A percentile compares a stretch with the other conserved stretches of the same genome.
phyloP scores from a whole-genome alignment of 2,329 filamentous ascomycete genomes.

The Aspergillus sp. region DNA sequence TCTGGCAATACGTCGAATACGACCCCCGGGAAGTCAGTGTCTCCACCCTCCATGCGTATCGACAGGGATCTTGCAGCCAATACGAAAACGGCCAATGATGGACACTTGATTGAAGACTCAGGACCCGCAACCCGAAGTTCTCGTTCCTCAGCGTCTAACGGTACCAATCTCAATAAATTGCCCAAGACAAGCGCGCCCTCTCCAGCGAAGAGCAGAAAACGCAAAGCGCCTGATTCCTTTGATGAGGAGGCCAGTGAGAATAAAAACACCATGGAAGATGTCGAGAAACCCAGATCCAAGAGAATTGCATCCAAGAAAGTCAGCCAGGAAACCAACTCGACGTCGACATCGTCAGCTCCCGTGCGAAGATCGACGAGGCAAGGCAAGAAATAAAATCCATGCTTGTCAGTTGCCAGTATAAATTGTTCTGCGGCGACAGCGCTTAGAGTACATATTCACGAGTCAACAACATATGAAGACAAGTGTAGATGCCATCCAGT shows the following conservation, averaged over 20 bases:
- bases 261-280: background rate
- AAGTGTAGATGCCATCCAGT: no score
- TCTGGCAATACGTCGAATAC: constrained; percentile 16
- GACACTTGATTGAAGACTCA: no score
- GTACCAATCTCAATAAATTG: background rate
- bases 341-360: constrained; percentile 10
- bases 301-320: constrained; percentile 17
- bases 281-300: constrained; percentile 16
- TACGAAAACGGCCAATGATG: no score
- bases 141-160: background rate
- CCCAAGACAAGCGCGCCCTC: constrained; percentile 1
- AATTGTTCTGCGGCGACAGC: no score
- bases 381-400: constrained; percentile 14
- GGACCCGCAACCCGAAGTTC: no score
- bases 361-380: constrained; percentile 26
- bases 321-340: constrained; percentile 4
- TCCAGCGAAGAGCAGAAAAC: constrained; percentile 12
- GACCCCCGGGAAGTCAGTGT: constrained; percentile 12
- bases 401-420: no score
- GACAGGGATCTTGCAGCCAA: background rate
- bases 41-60: constrained; percentile 3
- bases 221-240: constrained; percentile 15
- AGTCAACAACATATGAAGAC: no score
- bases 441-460: no score
- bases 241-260: background rate